Conservation (phyloP, 2,329 filamentous ascomycete genomes). For the Diaporthe sp. region DNA sequence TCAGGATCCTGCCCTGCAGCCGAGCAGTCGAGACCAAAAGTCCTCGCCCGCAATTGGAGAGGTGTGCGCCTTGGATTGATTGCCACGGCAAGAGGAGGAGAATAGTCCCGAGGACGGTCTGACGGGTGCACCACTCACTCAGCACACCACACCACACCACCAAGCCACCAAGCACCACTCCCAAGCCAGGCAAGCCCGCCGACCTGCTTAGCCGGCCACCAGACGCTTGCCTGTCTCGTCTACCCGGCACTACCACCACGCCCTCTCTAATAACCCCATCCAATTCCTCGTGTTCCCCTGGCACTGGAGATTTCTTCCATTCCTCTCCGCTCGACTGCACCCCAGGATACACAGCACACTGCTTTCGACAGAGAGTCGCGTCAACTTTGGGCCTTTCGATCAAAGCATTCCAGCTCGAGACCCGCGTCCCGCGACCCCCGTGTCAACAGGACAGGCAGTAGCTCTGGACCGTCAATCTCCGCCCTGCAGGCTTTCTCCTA, state of each 20-base stretch:
- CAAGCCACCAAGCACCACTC: slow-evolving; percentile 24
- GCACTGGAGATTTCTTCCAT: slow-evolving; percentile 12
- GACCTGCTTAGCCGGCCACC: slow-evolving; percentile 23
- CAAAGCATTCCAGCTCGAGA: slow-evolving; percentile 28
- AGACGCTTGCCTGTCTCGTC: slow-evolving; percentile 7
- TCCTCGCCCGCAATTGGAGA: slow-evolving; percentile 23
- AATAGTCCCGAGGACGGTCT: slow-evolving; percentile 1
- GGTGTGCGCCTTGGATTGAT: slow-evolving; percentile 24
- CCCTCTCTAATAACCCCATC: slow-evolving; percentile 12
- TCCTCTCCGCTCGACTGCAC: slow-evolving; percentile 27
- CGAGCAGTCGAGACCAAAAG: slow-evolving; percentile 7
- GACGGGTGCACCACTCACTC: background rate
- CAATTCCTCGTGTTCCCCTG: slow-evolving; percentile 19
- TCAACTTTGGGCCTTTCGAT: slow-evolving; percentile 24
- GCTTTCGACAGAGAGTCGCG: slow-evolving; percentile 23
- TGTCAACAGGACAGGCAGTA: slow-evolving; percentile 23
- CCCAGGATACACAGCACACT: background rate
- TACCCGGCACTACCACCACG: slow-evolving; percentile 18
- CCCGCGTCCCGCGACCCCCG: slow-evolving; percentile 16
- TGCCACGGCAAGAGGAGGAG: slow-evolving; percentile 24
- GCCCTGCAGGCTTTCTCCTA: slow-evolving; percentile 24
- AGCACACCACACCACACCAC: slow-evolving; percentile 12
- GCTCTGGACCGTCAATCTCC: slow-evolving; percentile 25
- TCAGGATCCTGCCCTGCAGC: slow-evolving; percentile 22
- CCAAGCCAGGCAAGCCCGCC: slow-evolving; percentile 24